Base-by-base conservation (phyloP, 495 filamentous ascomycete species). In the Viridothelium virens region DNA sequence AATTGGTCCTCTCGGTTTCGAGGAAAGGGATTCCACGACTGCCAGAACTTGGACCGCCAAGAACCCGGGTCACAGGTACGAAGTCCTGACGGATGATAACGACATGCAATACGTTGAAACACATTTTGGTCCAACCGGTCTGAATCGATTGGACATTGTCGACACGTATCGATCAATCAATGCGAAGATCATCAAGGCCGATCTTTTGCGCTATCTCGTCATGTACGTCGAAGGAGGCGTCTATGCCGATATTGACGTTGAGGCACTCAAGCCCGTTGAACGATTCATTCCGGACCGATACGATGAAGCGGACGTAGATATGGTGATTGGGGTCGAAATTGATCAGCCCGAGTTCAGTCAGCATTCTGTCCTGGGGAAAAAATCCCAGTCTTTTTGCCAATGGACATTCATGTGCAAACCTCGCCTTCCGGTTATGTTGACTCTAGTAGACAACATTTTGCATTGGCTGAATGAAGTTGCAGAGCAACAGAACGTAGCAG, bases 321-420 rank as follows among this genome's bases (percentile, higher is more conserved):
- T 88, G 80, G 79, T 89, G 14, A 74, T 89, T 34, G 85, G 86
- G 62, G 79, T 88, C 25, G 84, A 88, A 74, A 86, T 87, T 64
- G 86, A 88, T 72, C 79, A 86, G 74, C 84, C 84, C 36, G 79
- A 83, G 25, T 87, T 82, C 75, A 73, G 75, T 48, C 77, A 87
- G 72, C 84, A 87, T 74, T 75, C 81, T 38, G 84, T 88, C 66
- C 80, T 87, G 12, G 85, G 86, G 36, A 76, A 78, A 61, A 87
- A 87, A 70, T 86, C 79, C 16, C 73, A 78, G 33, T 86, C 84
- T 16, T 88, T 88, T 69, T 88, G 85, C 74, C 86, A 88, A 70
- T 89, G 86, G 86, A 88, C 86, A 10, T 85, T 88, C 66, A 83
- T 84, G 77, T 82, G 80, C 75, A 86, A 85, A 72, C 83, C 85